Percentiles rank a stretch among this genome's conserved stretches.
phyloP scores from a whole-genome alignment of 108 stramenopile genomes.

The Pseudonitzschia multistriata region DNA sequence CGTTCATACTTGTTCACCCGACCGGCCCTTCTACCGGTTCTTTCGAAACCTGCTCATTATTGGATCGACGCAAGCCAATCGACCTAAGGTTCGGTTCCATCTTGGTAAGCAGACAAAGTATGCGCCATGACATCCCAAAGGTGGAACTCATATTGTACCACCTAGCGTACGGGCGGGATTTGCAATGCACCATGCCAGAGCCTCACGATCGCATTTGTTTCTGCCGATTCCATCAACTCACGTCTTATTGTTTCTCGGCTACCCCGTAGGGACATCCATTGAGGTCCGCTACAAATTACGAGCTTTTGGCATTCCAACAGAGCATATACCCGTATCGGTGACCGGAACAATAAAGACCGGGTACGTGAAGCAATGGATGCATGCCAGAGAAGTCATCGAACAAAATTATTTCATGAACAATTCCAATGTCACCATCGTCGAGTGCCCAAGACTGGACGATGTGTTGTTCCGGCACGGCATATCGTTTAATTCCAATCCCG shows the following conservation, averaged over 20 bases:
- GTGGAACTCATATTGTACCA: not conserved
- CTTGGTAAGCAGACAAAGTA: not conserved
- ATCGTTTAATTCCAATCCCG: not conserved
- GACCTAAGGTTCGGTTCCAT: not conserved
- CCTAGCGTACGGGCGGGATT: too few species aligned
- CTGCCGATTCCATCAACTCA: too few species aligned
- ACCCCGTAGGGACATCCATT: not conserved
- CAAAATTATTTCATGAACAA: not conserved
- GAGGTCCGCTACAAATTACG: slow-evolving; percentile 16
- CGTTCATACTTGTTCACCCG: not conserved
- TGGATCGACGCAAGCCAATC: not conserved
- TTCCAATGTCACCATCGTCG: not conserved
- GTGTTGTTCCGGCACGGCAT: slow-evolving; percentile 7
- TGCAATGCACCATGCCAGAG: too few species aligned
- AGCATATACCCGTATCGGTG: slow-evolving; percentile 14
- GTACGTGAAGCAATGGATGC: slow-evolving; percentile 25
- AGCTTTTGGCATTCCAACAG: slow-evolving; percentile 24
- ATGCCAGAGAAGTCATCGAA: not conserved
- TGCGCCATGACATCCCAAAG: too few species aligned
- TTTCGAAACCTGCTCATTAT: not conserved
- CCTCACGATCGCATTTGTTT: too few species aligned
- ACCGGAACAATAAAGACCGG: slow-evolving; percentile 18
- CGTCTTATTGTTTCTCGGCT: not conserved
- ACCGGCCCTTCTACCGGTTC: not conserved
- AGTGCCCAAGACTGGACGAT: not conserved